These are phyloP conservation scores for Paspalum vaginatum DNA, from an alignment of 176 grass and related monocot species.

Conservation along the genomic window DNA sequence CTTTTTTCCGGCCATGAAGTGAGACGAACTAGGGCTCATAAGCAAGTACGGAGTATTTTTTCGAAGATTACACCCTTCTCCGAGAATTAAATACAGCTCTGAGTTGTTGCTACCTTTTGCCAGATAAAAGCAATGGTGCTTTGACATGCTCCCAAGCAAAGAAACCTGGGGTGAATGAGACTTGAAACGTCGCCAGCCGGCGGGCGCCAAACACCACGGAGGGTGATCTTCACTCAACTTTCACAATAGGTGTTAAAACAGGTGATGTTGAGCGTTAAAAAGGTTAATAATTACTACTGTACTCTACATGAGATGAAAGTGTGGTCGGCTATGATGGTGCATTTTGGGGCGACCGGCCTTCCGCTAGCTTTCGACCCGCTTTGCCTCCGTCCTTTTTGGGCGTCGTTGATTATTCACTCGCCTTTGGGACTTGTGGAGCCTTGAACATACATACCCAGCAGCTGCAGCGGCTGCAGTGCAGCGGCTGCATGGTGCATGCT, in stretches of 20 bases:
- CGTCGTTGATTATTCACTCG: constrained; percentile 9
- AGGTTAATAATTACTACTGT: neutral
- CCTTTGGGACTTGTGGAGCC: constrained; percentile 24
- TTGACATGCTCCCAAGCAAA: constrained; percentile 53
- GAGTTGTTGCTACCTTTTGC: constrained; percentile 29
- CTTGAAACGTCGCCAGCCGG: neutral
- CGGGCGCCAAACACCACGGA: neutral
- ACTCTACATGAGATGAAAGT: neutral
- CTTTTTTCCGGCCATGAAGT: no score
- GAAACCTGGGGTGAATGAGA: constrained; percentile 16
- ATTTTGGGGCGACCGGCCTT: constrained; percentile 37
- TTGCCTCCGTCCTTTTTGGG: constrained; percentile 32
- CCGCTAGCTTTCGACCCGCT: constrained; percentile 40
- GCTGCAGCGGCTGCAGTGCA: neutral
- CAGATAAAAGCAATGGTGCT: constrained; percentile 50
- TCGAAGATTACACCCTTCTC: constrained; percentile 9
- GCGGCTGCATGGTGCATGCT: neutral
- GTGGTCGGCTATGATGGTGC: constrained; percentile 34
- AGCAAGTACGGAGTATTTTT: neutral
- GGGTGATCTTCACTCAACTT: neutral
- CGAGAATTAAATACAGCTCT: constrained; percentile 2
- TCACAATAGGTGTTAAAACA: constrained; percentile 27
- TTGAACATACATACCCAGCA: neutral
- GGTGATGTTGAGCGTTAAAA: constrained; percentile 41
- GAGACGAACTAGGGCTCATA: neutral